These are phyloP conservation scores for Spathaspora jeffriesii DNA, from an alignment of 1,139 yeast species.

Conservation along the genomic window DNA sequence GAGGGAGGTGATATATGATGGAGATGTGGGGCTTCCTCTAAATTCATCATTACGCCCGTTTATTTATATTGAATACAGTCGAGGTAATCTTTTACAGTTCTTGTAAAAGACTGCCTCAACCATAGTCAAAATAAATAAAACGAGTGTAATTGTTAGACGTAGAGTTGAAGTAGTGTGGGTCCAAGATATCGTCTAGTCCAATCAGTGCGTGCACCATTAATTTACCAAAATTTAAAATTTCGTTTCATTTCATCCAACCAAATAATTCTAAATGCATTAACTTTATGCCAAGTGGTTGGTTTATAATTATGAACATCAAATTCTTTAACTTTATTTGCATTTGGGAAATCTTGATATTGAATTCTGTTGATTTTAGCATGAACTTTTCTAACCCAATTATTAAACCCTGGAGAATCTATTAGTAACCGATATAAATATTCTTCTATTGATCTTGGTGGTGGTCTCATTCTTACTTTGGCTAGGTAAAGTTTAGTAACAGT, in stretches of 20 bases:
- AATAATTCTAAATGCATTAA: slow-evolving; percentile 62
- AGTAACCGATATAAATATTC: slow-evolving; percentile 49
- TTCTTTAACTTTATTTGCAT: slow-evolving; percentile 11
- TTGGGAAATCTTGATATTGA: slow-evolving; percentile 23
- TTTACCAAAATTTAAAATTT: slow-evolving; percentile 42
- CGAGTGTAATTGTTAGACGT: no score
- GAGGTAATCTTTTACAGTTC: no score
- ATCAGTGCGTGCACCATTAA: background rate
- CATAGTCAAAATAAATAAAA: no score
- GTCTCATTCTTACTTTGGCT: slow-evolving; percentile 12
- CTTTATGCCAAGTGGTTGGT: slow-evolving; percentile 56
- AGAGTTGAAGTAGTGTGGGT: no score
- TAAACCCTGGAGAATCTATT: slow-evolving; percentile 64
- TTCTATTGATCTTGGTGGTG: slow-evolving; percentile 42
- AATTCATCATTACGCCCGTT: no score
- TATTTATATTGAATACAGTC: no score
- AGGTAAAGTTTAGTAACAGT: background rate
- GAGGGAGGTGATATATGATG: no score
- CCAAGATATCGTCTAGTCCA: background rate
- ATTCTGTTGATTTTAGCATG: slow-evolving; percentile 70
- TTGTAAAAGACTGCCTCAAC: no score
- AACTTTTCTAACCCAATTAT: slow-evolving; percentile 64
- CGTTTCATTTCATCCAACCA: slow-evolving; percentile 66
- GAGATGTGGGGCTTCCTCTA: no score
- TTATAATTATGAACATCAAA: slow-evolving; percentile 28